Evolutionary conservation across 2,329 filamentous ascomycete species (phyloP).

Genomic region (Penicillium sp.): DNA sequence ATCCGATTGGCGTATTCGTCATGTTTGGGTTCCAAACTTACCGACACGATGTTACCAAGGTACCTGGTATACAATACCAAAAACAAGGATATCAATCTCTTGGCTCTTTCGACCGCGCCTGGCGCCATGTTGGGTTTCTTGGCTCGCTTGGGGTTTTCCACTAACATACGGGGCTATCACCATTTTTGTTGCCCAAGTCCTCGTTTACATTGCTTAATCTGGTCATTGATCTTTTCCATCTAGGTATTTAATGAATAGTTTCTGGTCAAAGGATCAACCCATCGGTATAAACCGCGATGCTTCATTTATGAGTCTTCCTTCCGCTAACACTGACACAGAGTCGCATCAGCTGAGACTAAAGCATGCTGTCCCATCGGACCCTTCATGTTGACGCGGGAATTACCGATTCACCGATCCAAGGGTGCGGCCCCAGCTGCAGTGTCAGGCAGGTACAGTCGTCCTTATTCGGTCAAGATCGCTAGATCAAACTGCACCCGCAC

Average conservation of each 20-base stretch:
- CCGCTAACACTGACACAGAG: background rate
- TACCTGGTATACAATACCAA: background rate
- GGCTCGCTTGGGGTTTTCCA: background rate
- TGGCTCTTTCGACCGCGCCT: background rate
- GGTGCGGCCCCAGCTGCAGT: background rate
- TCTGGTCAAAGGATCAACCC: background rate
- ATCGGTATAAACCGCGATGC: background rate
- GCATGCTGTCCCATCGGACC: background rate
- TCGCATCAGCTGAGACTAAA: background rate
- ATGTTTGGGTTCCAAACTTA: background rate
- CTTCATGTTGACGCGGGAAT: background rate
- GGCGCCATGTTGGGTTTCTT: background rate
- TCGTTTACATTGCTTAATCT: background rate
- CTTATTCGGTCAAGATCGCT: background rate
- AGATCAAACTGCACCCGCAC: background rate
- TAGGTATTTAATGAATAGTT: background rate
- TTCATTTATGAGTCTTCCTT: background rate
- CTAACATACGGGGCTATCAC: background rate
- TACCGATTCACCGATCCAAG: background rate
- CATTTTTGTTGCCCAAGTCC: background rate
- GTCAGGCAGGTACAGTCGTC: background rate
- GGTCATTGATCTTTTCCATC: background rate
- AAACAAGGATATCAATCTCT: background rate
- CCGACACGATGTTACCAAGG: no score
- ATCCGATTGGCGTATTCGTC: background rate